Base-by-base conservation (phyloP, 2,329 filamentous ascomycete species). In the Leptographium procerum region DNA sequence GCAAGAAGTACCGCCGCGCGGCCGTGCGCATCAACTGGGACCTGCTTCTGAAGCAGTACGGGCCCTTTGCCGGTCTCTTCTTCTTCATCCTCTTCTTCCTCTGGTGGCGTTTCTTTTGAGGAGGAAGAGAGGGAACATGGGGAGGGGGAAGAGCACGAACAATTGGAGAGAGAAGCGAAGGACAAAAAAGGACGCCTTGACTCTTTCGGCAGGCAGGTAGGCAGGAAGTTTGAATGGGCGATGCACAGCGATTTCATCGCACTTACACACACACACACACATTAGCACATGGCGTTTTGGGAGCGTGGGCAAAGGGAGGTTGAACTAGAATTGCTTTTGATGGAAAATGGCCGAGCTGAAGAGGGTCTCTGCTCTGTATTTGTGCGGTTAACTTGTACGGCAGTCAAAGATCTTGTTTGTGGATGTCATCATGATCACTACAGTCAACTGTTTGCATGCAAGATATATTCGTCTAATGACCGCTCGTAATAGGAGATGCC, bases 21-120 rank as follows among this genome's bases (percentile, higher is more conserved):
- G 94, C 94, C 1, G 91, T 96, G 59, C 82, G 88, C 69, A 99
- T 99, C 72, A 99, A 99, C 72, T 99, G 94, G 95, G 92, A 99
- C 72, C 75, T 97, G 70, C 76, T 99, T 70, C 65, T 97, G 62
- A 96, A 96, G 79, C 92, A 96, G 83, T 99, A 97, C 69, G 94
- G 91, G 1, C 94, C 94, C 3, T 85, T 97, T 72, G 92, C 82
- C 31, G 89, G 81, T 3, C 76, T 97, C 59, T 90, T 81, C 2
- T 77, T 96, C 59, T 84, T 97, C 62, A 85, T 97, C 61, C 70
- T 97, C 57, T 71, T 96, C 62, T 91, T 97, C 72, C 74, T 97
- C 62, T 95, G 88, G 81, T 92, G 90, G 87, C 84, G 91, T 63
- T 96, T 97, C 76, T 95, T 96, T 72, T 96, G 70, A 28, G 34